A percentile compares a stretch with the other conserved stretches of the same genome.
Evolutionary conservation across 306 rosid species (phyloP).

Genomic region (Pterocarpus macrocarpus): DNA sequence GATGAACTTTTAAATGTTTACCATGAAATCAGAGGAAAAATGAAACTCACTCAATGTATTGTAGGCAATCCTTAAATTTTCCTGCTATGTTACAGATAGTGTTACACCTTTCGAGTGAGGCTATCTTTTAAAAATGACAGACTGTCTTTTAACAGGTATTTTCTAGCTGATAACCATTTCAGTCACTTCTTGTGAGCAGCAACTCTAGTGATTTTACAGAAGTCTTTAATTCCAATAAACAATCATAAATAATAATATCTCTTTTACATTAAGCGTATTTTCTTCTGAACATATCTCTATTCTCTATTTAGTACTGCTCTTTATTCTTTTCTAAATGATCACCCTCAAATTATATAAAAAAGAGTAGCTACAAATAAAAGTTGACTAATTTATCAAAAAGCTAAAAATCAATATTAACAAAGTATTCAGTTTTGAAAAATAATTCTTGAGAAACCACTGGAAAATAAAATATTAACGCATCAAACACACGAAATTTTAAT

Average conservation of each 20-base stretch:
- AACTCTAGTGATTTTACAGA: not conserved
- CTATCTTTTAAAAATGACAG: too few species aligned
- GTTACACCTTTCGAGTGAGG: too few species aligned
- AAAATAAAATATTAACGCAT: not conserved
- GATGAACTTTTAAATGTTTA: too few species aligned
- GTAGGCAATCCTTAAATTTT: too few species aligned
- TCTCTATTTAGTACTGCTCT: too few species aligned
- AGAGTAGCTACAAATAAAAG: not conserved
- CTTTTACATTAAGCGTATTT: not conserved
- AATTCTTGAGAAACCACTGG: not conserved
- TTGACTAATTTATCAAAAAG: not conserved
- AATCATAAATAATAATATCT: too few species aligned
- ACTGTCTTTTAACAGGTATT: not conserved
- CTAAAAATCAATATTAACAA: not conserved
- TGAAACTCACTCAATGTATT: too few species aligned
- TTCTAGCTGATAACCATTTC: not conserved
- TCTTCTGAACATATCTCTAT: not conserved
- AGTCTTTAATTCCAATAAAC: not conserved
- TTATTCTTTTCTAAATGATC: not conserved
- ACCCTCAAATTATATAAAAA: not conserved
- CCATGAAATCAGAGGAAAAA: too few species aligned
- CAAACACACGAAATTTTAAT: not conserved
- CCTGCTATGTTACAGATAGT: too few species aligned
- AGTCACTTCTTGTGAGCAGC: not conserved
- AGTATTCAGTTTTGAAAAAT: not conserved